Conservation (phyloP, 2,329 filamentous ascomycete genomes). For the Uncinocarpus reesii region DNA sequence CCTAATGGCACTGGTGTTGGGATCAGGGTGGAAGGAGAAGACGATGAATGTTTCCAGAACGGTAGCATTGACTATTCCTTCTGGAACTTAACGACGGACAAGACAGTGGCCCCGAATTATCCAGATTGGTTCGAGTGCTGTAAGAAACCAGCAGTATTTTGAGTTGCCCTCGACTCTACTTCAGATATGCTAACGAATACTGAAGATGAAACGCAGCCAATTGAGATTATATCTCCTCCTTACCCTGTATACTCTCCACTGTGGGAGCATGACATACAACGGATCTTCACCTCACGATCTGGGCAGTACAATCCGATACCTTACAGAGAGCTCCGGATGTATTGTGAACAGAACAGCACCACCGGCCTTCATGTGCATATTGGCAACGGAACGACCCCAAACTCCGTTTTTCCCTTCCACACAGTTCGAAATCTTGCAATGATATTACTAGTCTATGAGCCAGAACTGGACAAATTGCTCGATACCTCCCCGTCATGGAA, state of each 20-base stretch:
- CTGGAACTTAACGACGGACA: conserved; percentile 15
- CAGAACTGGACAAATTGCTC: conserved; percentile 15
- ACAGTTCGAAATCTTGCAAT: conserved; percentile 18
- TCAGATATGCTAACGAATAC: background rate
- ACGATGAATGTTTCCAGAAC: background rate
- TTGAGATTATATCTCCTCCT: conserved; percentile 17
- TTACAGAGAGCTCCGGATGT: conserved; percentile 10
- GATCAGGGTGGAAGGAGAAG: conserved; percentile 9
- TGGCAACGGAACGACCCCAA: conserved; percentile 12
- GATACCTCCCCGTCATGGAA: conserved; percentile 7
- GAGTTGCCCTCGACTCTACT: background rate
- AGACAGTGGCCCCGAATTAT: conserved; percentile 8
- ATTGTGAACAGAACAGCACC: conserved; percentile 14
- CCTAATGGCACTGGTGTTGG: conserved; percentile 5
- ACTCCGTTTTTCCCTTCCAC: conserved; percentile 14
- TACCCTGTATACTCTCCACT: conserved; percentile 7
- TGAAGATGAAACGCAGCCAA: conserved; percentile 15
- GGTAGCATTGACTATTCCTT: conserved; percentile 8
- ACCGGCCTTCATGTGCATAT: conserved; percentile 17
- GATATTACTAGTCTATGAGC: conserved; percentile 18
- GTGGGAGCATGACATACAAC: conserved; percentile 16
- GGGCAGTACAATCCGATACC: conserved; percentile 14
- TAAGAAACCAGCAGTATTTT: conserved; percentile 8
- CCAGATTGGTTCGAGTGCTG: conserved; percentile 15
- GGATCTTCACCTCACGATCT: conserved; percentile 13